Conservation (phyloP, 2,329 filamentous ascomycete species). For the Cladosporium oxysporum region DNA sequence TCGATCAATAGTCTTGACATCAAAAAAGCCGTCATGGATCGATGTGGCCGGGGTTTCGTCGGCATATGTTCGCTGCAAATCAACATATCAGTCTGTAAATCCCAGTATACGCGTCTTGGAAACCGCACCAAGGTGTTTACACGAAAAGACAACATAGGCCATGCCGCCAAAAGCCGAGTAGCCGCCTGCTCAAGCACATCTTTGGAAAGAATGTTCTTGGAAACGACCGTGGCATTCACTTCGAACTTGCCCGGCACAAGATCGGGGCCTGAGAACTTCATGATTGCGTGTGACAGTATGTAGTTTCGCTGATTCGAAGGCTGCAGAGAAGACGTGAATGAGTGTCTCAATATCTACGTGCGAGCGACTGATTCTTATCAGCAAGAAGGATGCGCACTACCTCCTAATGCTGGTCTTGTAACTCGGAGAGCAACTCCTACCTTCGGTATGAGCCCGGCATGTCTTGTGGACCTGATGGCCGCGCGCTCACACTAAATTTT, state of each 20-base stretch:
- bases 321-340: background rate
- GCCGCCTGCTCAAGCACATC: constrained; percentile 2
- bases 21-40: background rate
- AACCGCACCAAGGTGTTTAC: background rate
- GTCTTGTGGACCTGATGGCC: background rate
- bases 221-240: background rate
- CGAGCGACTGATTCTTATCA: background rate
- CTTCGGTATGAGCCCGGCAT: background rate
- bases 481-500: background rate
- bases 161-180: background rate
- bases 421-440: background rate
- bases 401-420: background rate
- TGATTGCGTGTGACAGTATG: background rate
- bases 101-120: background rate
- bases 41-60: background rate
- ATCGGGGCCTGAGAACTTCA: constrained; percentile 8
- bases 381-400: background rate
- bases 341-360: background rate
- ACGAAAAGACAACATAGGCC: constrained; percentile 4
- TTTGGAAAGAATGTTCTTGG: background rate
- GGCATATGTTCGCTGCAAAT: background rate
- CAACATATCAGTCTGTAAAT: background rate
- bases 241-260: constrained; percentile 1
- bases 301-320: background rate
- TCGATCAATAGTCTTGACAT: background rate